These are phyloP conservation scores for Knufia petricola DNA, from an alignment of 2,329 filamentous ascomycete species.

Conservation along the genomic window DNA sequence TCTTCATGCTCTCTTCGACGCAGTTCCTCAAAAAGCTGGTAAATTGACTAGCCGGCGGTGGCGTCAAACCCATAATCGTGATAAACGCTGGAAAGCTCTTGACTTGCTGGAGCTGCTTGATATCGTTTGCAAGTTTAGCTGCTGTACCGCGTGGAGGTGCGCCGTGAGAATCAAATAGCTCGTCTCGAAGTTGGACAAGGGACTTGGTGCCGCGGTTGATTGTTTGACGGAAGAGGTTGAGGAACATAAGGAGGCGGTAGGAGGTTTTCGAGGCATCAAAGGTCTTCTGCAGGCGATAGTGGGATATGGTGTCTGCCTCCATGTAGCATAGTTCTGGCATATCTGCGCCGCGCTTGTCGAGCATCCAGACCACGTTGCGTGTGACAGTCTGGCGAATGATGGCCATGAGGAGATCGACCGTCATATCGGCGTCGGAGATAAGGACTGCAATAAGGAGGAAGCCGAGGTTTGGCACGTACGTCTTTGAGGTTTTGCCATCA, in stretches of 20 bases:
- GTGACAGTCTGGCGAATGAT: constrained; percentile 43
- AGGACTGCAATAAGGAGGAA: constrained; percentile 40
- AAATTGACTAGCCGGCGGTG: constrained; percentile 1
- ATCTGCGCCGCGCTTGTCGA: constrained; percentile 29
- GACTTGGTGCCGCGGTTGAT: constrained; percentile 28
- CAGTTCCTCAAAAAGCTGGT: constrained; percentile 11
- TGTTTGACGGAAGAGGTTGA: constrained; percentile 40
- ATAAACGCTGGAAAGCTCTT: constrained; percentile 37
- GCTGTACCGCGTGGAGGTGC: constrained; percentile 36
- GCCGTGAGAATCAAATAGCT: constrained; percentile 40
- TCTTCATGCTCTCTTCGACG: constrained; percentile 6
- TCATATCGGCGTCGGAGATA: constrained; percentile 37
- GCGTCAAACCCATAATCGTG: constrained; percentile 31
- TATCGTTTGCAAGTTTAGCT: constrained; percentile 32
- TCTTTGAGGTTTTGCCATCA: constrained; percentile 31
- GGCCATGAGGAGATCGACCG: constrained; percentile 30
- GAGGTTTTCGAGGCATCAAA: constrained; percentile 40
- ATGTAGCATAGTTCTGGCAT: constrained; percentile 40
- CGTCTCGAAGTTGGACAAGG: constrained; percentile 34
- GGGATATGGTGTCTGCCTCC: constrained; percentile 32
- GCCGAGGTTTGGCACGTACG: constrained; percentile 39
- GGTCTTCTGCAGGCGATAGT: constrained; percentile 40
- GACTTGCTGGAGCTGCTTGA: constrained; percentile 37
- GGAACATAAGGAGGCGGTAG: constrained; percentile 46
- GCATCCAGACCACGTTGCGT: constrained; percentile 45